phyloP scores from a whole-genome alignment of 306 rosid genomes.

The Leucaena leucocephala region DNA sequence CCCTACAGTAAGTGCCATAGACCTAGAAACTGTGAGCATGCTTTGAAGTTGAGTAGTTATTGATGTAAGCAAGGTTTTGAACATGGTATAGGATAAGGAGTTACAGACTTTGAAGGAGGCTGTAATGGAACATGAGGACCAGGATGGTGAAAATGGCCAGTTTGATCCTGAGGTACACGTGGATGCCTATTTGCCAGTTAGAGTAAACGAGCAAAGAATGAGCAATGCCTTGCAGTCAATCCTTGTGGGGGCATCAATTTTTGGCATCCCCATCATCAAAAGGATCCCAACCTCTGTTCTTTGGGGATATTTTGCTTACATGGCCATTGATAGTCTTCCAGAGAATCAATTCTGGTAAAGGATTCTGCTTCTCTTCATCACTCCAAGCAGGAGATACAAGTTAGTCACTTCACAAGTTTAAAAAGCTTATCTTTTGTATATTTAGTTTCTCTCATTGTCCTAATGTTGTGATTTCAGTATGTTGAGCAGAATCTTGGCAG shows the following conservation, averaged over 20 bases:
- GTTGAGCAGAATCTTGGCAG: constrained; percentile 71
- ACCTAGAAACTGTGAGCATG: background rate
- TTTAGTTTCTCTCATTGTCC: constrained; percentile 11
- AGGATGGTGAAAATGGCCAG: constrained; percentile 38
- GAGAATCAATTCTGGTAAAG: constrained; percentile 98
- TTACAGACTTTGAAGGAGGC: constrained; percentile 65
- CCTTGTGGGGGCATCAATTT: constrained; percentile 62
- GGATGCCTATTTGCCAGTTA: constrained; percentile 72
- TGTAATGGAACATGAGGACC: constrained; percentile 55
- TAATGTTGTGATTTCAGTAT: constrained; percentile 8
- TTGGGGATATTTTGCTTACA: constrained; percentile 93
- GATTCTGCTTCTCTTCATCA: constrained; percentile 71
- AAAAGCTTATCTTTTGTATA: constrained; percentile 2
- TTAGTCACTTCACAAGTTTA: constrained; percentile 38
- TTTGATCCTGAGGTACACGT: constrained; percentile 80
- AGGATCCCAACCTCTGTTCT: constrained; percentile 89
- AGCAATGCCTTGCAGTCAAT: constrained; percentile 81
- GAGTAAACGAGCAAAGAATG: constrained; percentile 91
- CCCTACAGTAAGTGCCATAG: constrained; percentile 59
- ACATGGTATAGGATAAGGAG: constrained; percentile 46
- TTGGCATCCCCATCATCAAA: constrained; percentile 65
- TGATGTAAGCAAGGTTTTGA: constrained; percentile 13
- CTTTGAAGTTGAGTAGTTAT: constrained; percentile 21
- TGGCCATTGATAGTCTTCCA: constrained; percentile 96
- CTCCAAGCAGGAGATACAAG: constrained; percentile 79